Percentiles rank a stretch among this genome's conserved stretches.
Conservation (phyloP, 2,329 filamentous ascomycete species). For the Exophiala dermatitidis region DNA sequence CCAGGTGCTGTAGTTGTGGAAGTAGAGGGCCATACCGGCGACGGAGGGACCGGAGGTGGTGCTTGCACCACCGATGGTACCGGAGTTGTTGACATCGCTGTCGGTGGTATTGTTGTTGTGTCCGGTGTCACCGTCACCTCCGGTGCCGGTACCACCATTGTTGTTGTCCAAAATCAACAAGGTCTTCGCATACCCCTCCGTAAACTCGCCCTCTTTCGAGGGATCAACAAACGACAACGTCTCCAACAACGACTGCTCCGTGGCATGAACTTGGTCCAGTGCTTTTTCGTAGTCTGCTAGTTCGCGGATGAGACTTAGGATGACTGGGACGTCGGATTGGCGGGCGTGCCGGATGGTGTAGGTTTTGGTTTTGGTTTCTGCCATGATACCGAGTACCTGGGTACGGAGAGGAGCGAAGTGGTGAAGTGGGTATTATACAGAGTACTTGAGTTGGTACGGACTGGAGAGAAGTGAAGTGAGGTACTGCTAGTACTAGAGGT, state of each 20-base stretch:
- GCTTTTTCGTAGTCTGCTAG: constrained; percentile 84
- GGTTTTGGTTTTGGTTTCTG: constrained; percentile 16
- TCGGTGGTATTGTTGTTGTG: not conserved
- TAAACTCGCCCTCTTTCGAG: constrained; percentile 30
- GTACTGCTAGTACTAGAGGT: too few relatives aligned
- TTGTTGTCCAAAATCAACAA: constrained; percentile 55
- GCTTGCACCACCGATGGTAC: constrained; percentile 10
- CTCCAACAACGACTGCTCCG: constrained; percentile 59
- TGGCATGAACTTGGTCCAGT: constrained; percentile 66
- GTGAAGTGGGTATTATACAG: not conserved
- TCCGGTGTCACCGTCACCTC: too few relatives aligned
- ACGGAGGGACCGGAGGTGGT: not conserved
- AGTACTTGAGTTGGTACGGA: not conserved
- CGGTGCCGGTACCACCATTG: constrained; percentile 27
- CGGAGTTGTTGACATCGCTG: too few relatives aligned
- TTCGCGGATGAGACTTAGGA: constrained; percentile 73
- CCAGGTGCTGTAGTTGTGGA: constrained; percentile 96
- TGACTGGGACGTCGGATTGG: constrained; percentile 65
- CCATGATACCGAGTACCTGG: constrained; percentile 13
- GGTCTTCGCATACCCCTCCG: constrained; percentile 62
- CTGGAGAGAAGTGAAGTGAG: too few relatives aligned
- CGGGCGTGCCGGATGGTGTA: constrained; percentile 27
- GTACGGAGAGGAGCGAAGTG: not conserved
- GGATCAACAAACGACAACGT: constrained; percentile 69
- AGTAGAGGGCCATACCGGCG: constrained; percentile 81